Conservation (phyloP, 2,329 filamentous ascomycete genomes). For the Sporothrix pallida region DNA sequence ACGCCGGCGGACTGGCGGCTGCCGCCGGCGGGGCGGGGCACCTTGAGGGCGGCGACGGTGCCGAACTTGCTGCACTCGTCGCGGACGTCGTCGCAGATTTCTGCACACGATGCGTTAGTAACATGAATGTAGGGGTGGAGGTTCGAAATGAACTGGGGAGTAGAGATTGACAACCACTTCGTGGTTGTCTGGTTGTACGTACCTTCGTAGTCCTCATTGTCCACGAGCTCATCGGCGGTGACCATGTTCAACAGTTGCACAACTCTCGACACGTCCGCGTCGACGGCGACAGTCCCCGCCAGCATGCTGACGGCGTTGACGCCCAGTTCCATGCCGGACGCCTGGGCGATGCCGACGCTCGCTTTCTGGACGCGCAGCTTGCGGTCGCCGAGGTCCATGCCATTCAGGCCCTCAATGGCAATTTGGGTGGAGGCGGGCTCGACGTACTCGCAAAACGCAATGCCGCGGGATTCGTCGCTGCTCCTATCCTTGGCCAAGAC, state of each 20-base stretch:
- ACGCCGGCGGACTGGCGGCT: conserved; percentile 86
- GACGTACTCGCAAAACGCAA: conserved; percentile 94
- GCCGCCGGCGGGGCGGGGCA: conserved; percentile 83
- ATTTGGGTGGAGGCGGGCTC: conserved; percentile 79
- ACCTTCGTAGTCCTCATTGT: conserved; percentile 96
- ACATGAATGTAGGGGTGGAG: background rate
- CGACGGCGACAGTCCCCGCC: conserved; percentile 81
- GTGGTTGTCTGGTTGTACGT: conserved; percentile 37
- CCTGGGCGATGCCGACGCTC: conserved; percentile 92
- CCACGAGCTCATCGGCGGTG: conserved; percentile 90
- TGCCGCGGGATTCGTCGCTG: conserved; percentile 91
- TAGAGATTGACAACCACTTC: too few relatives aligned
- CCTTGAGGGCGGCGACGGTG: conserved; percentile 83
- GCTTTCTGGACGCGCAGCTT: conserved; percentile 85
- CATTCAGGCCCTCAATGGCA: conserved; percentile 88
- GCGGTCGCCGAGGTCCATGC: conserved; percentile 89
- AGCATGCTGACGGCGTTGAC: conserved; percentile 98
- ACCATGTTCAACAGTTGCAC: conserved; percentile 98
- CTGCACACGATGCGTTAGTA: conserved; percentile 52
- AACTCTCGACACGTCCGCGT: conserved; percentile 78
- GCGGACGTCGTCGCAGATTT: conserved; percentile 93
- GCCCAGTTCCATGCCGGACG: conserved; percentile 88
- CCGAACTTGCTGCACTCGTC: conserved; percentile 96
- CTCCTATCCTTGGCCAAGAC: conserved; percentile 88
- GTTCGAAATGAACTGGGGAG: too few relatives aligned